Conservation (phyloP, 345 rosid genomes). For the Arabis alpina region DNA sequence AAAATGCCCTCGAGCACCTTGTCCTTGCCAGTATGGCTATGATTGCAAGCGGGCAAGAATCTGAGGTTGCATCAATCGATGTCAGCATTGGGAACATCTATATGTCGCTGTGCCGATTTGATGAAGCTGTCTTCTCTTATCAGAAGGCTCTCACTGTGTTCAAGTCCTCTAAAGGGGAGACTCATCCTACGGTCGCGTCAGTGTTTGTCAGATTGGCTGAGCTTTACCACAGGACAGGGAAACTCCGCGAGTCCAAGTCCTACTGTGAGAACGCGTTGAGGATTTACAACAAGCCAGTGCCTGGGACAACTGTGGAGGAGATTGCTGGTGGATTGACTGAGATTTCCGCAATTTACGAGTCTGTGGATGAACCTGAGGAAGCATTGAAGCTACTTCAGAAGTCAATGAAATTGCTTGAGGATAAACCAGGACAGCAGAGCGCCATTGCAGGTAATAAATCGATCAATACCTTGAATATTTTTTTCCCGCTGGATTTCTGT, state of each 20-base stretch:
- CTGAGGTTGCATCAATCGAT: constrained; percentile 94
- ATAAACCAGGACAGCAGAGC: constrained; percentile 98
- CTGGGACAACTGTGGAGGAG: constrained; percentile 93
- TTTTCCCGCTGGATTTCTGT: constrained; percentile 1
- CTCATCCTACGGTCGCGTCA: constrained; percentile 90
- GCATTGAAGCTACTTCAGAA: constrained; percentile 92
- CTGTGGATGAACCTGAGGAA: constrained; percentile 98
- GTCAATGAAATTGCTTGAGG: constrained; percentile 93
- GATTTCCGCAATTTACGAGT: constrained; percentile 93
- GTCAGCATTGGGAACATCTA: constrained; percentile 94
- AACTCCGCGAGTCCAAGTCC: constrained; percentile 91
- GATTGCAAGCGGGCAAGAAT: constrained; percentile 93
- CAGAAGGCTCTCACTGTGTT: constrained; percentile 98
- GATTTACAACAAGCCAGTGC: constrained; percentile 91
- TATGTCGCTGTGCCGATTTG: constrained; percentile 88
- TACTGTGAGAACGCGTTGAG: constrained; percentile 93
- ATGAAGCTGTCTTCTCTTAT: constrained; percentile 94
- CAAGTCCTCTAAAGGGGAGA: constrained; percentile 94
- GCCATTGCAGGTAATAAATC: constrained; percentile 58
- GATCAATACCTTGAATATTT: neutral
- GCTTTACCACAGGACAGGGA: constrained; percentile 93
- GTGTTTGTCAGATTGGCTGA: constrained; percentile 96
- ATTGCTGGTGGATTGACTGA: constrained; percentile 89
- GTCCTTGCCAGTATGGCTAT: constrained; percentile 99
- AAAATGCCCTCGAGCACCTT: constrained; percentile 91